Percentiles rank a stretch among this genome's conserved stretches.
Evolutionary conservation across 768 basidiomycete genomes (phyloP).

Genomic region (Xerocomellus dryophilus): DNA sequence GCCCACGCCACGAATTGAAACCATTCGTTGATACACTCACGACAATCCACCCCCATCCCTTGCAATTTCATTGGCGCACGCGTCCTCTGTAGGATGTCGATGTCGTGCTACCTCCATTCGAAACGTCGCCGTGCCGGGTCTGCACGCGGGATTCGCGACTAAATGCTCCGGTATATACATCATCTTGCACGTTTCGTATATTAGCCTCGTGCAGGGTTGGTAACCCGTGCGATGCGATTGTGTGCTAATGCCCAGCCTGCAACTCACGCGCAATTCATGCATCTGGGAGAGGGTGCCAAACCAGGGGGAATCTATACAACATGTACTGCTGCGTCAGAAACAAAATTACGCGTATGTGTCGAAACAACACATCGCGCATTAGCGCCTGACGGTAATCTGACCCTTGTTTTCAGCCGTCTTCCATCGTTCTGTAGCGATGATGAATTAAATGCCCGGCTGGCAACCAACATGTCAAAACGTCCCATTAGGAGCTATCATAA

Average conservation of each 20-base stretch:
- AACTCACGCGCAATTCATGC: background rate
- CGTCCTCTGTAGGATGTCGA: background rate
- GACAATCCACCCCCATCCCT: background rate
- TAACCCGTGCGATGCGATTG: background rate
- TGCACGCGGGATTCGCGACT: background rate
- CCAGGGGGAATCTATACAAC: background rate
- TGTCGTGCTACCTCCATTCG: background rate
- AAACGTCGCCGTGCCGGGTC: background rate
- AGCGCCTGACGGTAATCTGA: background rate
- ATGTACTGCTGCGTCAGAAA: background rate
- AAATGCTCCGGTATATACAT: background rate
- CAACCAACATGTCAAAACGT: no score
- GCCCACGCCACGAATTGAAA: background rate
- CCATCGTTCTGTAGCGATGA: background rate
- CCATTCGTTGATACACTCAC: background rate
- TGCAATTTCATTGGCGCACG: background rate
- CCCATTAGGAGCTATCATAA: no score
- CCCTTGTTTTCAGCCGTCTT: background rate
- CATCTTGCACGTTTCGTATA: slow-evolving; percentile 1
- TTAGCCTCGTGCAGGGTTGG: slow-evolving; percentile 1
- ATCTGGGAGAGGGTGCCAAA: background rate
- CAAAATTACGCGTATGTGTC: background rate
- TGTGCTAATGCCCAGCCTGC: background rate
- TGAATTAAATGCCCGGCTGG: background rate
- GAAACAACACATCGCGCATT: background rate